These are phyloP conservation scores for Chenopodium quinoa DNA, from an alignment of 148 eudicot genomes.

Conservation along the genomic window DNA sequence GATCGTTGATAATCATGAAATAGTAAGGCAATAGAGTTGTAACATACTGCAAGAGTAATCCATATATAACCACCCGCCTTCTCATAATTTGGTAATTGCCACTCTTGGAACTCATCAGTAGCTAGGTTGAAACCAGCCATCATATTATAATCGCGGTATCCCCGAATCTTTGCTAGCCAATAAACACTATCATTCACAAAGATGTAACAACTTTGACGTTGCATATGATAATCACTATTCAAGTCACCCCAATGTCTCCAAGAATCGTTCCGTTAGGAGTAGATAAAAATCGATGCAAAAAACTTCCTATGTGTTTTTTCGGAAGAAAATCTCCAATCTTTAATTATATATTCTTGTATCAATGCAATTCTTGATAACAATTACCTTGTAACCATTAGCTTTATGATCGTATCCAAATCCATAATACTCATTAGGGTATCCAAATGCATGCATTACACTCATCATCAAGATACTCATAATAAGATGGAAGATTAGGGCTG, in stretches of 20 bases:
- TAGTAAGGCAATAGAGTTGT: slow-evolving; percentile 13
- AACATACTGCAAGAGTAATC: neutral
- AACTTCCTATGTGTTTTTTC: neutral
- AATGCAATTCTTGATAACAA: neutral
- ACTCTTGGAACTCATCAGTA: neutral
- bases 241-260: slow-evolving; percentile 27
- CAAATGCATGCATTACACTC: too few relatives aligned
- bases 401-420: slow-evolving; percentile 18
- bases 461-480: neutral
- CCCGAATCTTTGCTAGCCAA: neutral
- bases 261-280: slow-evolving; percentile 17
- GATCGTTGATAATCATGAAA: too few relatives aligned
- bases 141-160: neutral
- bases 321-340: neutral
- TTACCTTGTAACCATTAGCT: slow-evolving; percentile 13
- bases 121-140: slow-evolving; percentile 9
- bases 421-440: neutral
- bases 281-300: slow-evolving; percentile 7
- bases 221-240: neutral
- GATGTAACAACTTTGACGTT: neutral
- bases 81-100: neutral
- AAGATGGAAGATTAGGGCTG: neutral
- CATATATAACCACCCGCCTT: neutral
- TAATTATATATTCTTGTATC: neutral
- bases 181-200: slow-evolving; percentile 17